Evolutionary conservation across 1,284 basidiomycete genomes (phyloP).

Genomic region (Trichosporon inkin): DNA sequence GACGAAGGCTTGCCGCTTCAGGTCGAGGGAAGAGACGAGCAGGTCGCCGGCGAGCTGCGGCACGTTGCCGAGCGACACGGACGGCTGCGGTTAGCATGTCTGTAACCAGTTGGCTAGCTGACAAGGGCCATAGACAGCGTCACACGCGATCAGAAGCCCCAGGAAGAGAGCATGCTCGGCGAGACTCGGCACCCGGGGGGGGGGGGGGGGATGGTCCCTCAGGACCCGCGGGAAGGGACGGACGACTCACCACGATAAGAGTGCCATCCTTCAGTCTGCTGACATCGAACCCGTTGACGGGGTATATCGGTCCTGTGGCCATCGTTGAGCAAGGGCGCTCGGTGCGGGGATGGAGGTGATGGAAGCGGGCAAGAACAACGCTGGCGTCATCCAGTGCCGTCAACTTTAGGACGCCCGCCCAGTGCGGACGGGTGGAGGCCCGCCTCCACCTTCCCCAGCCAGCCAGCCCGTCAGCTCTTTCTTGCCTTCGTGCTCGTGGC

Average conservation of each 20-base stretch:
- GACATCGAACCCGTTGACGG: slow-evolving; percentile 19
- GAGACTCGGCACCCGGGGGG: too few species aligned
- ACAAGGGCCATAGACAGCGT: too few species aligned
- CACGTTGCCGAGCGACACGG: slow-evolving; percentile 74
- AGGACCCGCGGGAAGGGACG: not conserved
- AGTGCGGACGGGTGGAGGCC: not conserved
- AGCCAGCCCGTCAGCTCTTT: too few species aligned
- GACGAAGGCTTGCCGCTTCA: slow-evolving; percentile 58
- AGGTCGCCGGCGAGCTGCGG: slow-evolving; percentile 70
- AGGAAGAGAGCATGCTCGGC: too few species aligned
- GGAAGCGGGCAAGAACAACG: not conserved
- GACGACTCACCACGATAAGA: slow-evolving; percentile 18
- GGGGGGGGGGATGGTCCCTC: too few species aligned
- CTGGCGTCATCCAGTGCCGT: not conserved
- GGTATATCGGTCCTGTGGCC: slow-evolving; percentile 12
- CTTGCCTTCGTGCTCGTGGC: too few species aligned
- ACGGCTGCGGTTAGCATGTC: slow-evolving; percentile 60
- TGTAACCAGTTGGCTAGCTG: too few species aligned
- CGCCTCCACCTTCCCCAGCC: not conserved
- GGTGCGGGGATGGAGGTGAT: not conserved
- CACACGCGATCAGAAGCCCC: too few species aligned
- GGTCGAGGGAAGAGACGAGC: slow-evolving; percentile 61
- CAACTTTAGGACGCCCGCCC: slow-evolving; percentile 7
- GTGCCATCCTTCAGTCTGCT: slow-evolving; percentile 12
- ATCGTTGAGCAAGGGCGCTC: not conserved